These are phyloP conservation scores for Cruciata laevipes DNA, from an alignment of 257 asterid species.

Conservation along the genomic window DNA sequence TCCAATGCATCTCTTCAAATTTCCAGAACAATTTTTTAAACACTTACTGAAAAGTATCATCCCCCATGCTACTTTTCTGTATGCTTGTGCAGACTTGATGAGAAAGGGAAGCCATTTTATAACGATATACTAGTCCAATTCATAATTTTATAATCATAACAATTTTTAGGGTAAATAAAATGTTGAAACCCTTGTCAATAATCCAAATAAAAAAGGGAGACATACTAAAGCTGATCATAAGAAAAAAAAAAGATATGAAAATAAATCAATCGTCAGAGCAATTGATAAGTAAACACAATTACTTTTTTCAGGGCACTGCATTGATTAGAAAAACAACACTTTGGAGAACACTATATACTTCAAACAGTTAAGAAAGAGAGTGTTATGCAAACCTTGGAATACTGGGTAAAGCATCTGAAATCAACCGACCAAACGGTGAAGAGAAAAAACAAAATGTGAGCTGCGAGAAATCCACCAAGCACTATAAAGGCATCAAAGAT, in stretches of 20 bases:
- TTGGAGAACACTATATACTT: neutral
- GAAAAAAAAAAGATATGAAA: neutral
- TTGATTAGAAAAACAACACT: neutral
- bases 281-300: neutral
- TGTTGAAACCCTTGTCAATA: neutral
- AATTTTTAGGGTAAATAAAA: neutral
- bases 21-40: neutral
- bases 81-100: neutral
- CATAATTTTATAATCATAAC: neutral
- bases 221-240: neutral
- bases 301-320: neutral
- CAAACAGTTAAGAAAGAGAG: neutral
- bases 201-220: neutral
- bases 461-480: constrained; percentile 50
- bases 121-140: neutral
- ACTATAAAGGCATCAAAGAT: constrained; percentile 70
- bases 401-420: constrained; percentile 74
- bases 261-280: neutral
- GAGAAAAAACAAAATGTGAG: constrained; percentile 68
- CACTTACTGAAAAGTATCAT: neutral
- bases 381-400: constrained; percentile 53
- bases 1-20: neutral
- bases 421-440: constrained; percentile 94
- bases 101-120: neutral
- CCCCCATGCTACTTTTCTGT: neutral